phyloP scores from a whole-genome alignment of 2,329 filamentous ascomycete species.

The Sporothrix phasma region DNA sequence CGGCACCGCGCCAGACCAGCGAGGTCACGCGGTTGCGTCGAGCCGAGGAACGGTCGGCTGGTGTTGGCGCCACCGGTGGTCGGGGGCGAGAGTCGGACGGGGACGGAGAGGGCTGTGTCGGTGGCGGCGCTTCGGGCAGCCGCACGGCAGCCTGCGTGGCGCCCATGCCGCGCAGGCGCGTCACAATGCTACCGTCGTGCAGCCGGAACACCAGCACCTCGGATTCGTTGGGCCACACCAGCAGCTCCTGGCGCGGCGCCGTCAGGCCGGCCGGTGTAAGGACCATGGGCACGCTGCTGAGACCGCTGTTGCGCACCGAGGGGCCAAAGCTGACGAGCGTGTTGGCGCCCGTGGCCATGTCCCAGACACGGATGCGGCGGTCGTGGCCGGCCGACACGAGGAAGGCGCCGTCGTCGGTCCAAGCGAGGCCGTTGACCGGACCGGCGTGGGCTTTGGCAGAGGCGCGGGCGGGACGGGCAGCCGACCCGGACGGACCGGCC shows the following conservation, averaged over 20 bases:
- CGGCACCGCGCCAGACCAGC: constrained; percentile 59
- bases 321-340: constrained; percentile 83
- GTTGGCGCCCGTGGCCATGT: constrained; percentile 70
- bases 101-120: not conserved
- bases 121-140: constrained; percentile 8
- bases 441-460: constrained; percentile 63
- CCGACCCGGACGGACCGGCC: constrained; percentile 28
- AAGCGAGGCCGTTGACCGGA: constrained; percentile 73
- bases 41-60: constrained; percentile 27
- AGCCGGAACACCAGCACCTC: constrained; percentile 75
- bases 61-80: not conserved
- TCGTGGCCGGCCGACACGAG: constrained; percentile 78
- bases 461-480: constrained; percentile 28
- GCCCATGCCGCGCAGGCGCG: constrained; percentile 57
- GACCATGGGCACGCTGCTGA: constrained; percentile 52
- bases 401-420: constrained; percentile 69
- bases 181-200: constrained; percentile 63
- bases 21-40: constrained; percentile 60
- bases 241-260: constrained; percentile 47
- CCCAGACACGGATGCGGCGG: constrained; percentile 76
- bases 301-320: constrained; percentile 61
- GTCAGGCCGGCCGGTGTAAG: constrained; percentile 52
- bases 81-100: not conserved
- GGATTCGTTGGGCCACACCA: constrained; percentile 73
- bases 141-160: constrained; percentile 39